Conservation (phyloP, 306 rosid genomes). For the Rosa multiflora region DNA sequence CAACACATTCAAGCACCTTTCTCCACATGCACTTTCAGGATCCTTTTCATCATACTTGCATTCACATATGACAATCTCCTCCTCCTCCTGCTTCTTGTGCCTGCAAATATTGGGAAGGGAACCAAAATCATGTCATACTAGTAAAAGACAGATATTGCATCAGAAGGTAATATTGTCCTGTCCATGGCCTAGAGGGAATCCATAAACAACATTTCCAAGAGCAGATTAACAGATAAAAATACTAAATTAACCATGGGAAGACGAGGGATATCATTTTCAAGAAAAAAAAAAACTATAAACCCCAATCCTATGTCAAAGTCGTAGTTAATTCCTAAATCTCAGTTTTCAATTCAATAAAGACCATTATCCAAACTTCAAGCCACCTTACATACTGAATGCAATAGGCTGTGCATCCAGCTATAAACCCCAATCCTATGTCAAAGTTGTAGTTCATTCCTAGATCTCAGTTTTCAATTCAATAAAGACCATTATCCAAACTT, state of each 20-base stretch:
- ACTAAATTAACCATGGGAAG: not conserved
- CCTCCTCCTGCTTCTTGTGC: conserved; percentile 85
- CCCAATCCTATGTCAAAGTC: not conserved
- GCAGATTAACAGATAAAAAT: not conserved
- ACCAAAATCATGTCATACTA: not conserved
- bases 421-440: not conserved
- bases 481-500: not conserved
- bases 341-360: not conserved
- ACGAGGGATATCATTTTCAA: not conserved
- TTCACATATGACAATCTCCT: conserved; percentile 80
- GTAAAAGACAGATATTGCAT: not conserved
- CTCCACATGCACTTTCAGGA: conserved; percentile 83
- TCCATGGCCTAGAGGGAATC: not conserved
- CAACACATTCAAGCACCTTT: conserved; percentile 76
- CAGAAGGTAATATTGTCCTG: not conserved
- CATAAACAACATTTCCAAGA: not conserved
- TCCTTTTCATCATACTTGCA: conserved; percentile 51
- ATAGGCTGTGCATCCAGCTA: not conserved
- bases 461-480: not conserved
- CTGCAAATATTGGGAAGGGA: conserved; percentile 30
- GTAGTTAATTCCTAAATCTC: not conserved
- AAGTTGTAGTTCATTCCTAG: not conserved
- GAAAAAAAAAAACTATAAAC: not conserved
- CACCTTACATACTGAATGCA: not conserved
- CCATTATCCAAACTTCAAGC: not conserved